Percentiles rank a stretch among this genome's conserved stretches.
phyloP scores from a whole-genome alignment of 2,329 filamentous ascomycete species.

The Pestalotiopsis sp. region DNA sequence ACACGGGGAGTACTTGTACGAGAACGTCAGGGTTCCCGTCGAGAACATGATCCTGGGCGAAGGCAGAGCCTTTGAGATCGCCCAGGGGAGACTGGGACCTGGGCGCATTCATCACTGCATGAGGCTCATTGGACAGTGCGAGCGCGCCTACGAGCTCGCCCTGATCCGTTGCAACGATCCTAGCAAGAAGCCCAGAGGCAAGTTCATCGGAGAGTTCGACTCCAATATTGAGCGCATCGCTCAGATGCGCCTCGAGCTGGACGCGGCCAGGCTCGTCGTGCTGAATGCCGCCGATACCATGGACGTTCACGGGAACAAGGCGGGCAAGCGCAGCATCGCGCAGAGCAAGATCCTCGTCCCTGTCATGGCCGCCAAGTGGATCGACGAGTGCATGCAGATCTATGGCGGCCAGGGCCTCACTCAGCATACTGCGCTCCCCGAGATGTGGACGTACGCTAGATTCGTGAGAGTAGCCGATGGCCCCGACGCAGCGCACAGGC shows the following conservation, averaged over 20 bases:
- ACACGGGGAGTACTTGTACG: conserved; percentile 43
- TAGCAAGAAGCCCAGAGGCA: conserved; percentile 39
- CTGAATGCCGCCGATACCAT: conserved; percentile 44
- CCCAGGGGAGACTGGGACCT: conserved; percentile 41
- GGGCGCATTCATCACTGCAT: conserved; percentile 45
- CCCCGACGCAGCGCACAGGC: conserved; percentile 41
- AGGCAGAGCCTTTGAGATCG: conserved; percentile 43
- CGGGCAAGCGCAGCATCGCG: conserved; percentile 35
- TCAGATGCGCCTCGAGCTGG: conserved; percentile 42
- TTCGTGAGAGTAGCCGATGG: conserved; percentile 44
- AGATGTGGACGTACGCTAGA: conserved; percentile 44
- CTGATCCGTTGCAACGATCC: conserved; percentile 39
- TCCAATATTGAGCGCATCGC: conserved; percentile 43
- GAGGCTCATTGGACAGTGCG: conserved; percentile 43
- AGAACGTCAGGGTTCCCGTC: conserved; percentile 40
- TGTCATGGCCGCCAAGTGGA: conserved; percentile 38
- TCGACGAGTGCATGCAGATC: conserved; percentile 45
- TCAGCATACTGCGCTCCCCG: conserved; percentile 42
- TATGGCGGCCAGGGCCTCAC: conserved; percentile 43
- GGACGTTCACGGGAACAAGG: conserved; percentile 42
- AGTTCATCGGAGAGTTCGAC: conserved; percentile 42
- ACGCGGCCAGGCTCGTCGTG: conserved; percentile 40
- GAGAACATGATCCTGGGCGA: conserved; percentile 44
- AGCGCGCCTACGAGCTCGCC: conserved; percentile 42
- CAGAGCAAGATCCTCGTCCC: conserved; percentile 44